These are phyloP conservation scores for Crassisporium funariophilum DNA, from an alignment of 768 basidiomycete species.

Conservation along the genomic window DNA sequence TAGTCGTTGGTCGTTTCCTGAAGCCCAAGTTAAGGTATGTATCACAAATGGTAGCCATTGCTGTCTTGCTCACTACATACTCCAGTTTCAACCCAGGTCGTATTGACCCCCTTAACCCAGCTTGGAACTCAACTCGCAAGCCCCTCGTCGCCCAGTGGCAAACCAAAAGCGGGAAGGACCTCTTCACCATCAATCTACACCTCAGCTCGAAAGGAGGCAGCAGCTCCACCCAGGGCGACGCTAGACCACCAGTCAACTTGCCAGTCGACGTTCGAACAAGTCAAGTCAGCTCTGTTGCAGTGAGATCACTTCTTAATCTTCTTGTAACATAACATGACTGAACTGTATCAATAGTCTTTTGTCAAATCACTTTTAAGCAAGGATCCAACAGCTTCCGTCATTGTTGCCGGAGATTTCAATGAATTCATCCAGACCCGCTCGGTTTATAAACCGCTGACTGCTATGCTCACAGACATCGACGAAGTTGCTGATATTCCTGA, in stretches of 20 bases:
- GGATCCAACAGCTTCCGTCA: conserved; percentile 47
- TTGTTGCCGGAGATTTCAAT: conserved; percentile 65
- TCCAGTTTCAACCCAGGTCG: conserved; percentile 64
- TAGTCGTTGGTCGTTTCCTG: conserved; percentile 33
- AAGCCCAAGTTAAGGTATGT: conserved; percentile 45
- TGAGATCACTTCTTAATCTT: conserved; percentile 28
- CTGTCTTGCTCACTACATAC: conserved; percentile 1
- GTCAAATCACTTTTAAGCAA: conserved; percentile 43
- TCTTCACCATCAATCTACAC: conserved; percentile 65
- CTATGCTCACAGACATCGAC: conserved; percentile 50
- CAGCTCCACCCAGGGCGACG: conserved; percentile 54
- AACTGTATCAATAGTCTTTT: conserved; percentile 42
- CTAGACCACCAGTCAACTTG: conserved; percentile 59
- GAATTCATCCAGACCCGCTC: conserved; percentile 57
- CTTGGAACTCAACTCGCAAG: conserved; percentile 60
- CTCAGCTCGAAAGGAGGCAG: conserved; percentile 60
- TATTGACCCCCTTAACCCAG: conserved; percentile 55
- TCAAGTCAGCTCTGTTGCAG: conserved; percentile 54
- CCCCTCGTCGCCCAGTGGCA: conserved; percentile 62
- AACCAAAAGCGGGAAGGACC: conserved; percentile 41
- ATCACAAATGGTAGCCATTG: not conserved
- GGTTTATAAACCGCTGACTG: conserved; percentile 46
- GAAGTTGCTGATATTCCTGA: conserved; percentile 47
- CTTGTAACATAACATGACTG: not conserved
- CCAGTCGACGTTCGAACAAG: conserved; percentile 47